These are phyloP conservation scores for Reticulascus tulasneorum DNA, from an alignment of 2,329 filamentous ascomycete species.

Conservation along the genomic window DNA sequence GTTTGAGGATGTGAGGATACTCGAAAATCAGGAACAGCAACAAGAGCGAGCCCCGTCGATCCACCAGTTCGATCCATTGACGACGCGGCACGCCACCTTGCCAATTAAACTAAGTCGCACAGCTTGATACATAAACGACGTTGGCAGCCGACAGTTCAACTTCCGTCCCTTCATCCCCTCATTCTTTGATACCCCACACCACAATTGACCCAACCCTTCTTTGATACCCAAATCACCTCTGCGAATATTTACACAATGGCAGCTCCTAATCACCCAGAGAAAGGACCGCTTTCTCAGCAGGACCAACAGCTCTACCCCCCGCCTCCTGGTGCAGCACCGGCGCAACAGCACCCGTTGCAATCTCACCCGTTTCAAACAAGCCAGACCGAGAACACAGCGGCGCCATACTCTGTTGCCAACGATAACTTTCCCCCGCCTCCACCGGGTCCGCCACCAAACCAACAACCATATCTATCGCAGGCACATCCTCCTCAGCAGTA, in stretches of 20 bases:
- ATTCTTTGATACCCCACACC: not conserved
- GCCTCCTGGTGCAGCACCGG: conserved; percentile 2
- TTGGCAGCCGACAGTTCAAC: too few relatives aligned
- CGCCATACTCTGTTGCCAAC: too few relatives aligned
- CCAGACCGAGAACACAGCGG: conserved; percentile 3
- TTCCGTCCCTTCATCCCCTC: not conserved
- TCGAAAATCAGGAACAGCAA: too few relatives aligned
- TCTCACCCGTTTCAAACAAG: conserved; percentile 4
- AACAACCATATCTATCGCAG: conserved; percentile 9
- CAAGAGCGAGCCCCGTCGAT: too few relatives aligned
- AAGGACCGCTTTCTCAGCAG: conserved; percentile 11
- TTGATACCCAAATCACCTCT: not conserved
- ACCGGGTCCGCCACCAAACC: conserved; percentile 8
- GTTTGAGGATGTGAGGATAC: too few relatives aligned
- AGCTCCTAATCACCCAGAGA: conserved; percentile 10
- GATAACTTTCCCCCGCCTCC: conserved; percentile 15
- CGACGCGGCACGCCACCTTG: too few relatives aligned
- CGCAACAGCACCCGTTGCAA: conserved; percentile 4
- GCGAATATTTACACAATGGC: conserved; percentile 9
- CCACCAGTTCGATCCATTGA: conserved; percentile 1
- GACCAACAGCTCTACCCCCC: conserved; percentile 13
- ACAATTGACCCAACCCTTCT: not conserved
- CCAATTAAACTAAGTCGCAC: too few relatives aligned
- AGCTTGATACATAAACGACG: too few relatives aligned
- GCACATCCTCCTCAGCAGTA: conserved; percentile 2